Evolutionary conservation across 2,329 filamentous ascomycete genomes (phyloP), one percentile per base, ranked within the genome.

Genomic region (Rosellinia necatrix): DNA sequence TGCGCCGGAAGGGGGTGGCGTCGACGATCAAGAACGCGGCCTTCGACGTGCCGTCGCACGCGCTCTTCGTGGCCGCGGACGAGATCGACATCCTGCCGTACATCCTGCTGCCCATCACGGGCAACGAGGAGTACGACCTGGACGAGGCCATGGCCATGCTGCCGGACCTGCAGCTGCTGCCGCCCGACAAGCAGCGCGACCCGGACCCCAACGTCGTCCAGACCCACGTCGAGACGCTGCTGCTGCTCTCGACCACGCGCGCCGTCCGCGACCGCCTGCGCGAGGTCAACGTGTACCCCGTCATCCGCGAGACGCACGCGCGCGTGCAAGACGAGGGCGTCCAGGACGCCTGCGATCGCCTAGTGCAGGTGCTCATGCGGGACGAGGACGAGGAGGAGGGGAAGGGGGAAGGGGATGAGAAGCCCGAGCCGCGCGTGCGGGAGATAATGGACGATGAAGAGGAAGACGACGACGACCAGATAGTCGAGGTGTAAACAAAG

Each of bases 21-120:
- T 92, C 88, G 58, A 94, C 91, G 8, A 91, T 99, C 71, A 97
- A 97, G 74, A 99, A 99, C 70, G 85, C 90, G 25, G 86, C 91
- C 6, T 97, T 99, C 70, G 89, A 96, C 66, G 75, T 93, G 5
- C 74, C 83, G 3, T 82, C 88, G 0, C 93, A 97, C 67, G 78
- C 83, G 0, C 76, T 80, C 2, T 86, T 96, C 49, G 75, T 97
- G 41, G 81, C 83, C 0, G 85, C 89, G 48, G 83, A 87, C 15
- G 86, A 86, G 34, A 86, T 92, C 46, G 88, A 96, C 66, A 81
- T 97, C 13, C 76, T 97, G 4, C 92, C 93, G 0, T 97, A 97
- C 72, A 78, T 97, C 13, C 76, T 99, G 8, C 80, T 97, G 6
- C 93, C 94, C 0, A 86, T 97, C 43, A 93, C 89, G 67, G 93